Conservation (phyloP, 1,139 yeast genomes). For the Zhuliangozyma blackwelliae region DNA sequence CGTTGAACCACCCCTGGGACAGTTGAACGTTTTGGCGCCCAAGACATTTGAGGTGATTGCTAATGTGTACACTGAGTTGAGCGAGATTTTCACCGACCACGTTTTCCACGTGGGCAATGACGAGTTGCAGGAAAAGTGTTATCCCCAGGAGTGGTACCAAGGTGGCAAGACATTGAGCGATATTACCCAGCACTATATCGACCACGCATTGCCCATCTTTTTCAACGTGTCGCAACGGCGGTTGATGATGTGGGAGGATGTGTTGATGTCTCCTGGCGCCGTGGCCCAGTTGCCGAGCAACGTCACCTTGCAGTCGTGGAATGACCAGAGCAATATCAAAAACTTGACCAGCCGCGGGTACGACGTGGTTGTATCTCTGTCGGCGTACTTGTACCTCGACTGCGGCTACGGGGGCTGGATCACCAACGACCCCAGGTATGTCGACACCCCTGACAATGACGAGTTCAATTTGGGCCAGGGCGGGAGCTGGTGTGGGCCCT, state of each 20-base stretch:
- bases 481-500: slow-evolving; percentile 51
- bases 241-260: slow-evolving; percentile 48
- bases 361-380: slow-evolving; percentile 40
- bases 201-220: slow-evolving; percentile 34
- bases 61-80: slow-evolving; percentile 35
- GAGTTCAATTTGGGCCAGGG: slow-evolving; percentile 30
- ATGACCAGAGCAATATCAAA: slow-evolving; percentile 22
- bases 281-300: slow-evolving; percentile 26
- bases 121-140: slow-evolving; percentile 37
- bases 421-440: slow-evolving; percentile 35
- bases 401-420: slow-evolving; percentile 46
- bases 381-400: slow-evolving; percentile 38
- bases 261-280: slow-evolving; percentile 22
- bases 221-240: slow-evolving; percentile 17
- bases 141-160: slow-evolving; percentile 27
- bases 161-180: slow-evolving; percentile 26
- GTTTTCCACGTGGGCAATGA: slow-evolving; percentile 47
- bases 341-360: slow-evolving; percentile 33
- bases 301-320: slow-evolving; percentile 42
- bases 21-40: slow-evolving; percentile 35
- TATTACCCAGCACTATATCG: slow-evolving; percentile 38
- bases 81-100: slow-evolving; percentile 30
- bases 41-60: slow-evolving; percentile 32
- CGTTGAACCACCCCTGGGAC: slow-evolving; percentile 47
- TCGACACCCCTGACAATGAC: slow-evolving; percentile 19